Base-by-base conservation (phyloP, 495 filamentous ascomycete species). In the Elasticomyces elasticus region DNA sequence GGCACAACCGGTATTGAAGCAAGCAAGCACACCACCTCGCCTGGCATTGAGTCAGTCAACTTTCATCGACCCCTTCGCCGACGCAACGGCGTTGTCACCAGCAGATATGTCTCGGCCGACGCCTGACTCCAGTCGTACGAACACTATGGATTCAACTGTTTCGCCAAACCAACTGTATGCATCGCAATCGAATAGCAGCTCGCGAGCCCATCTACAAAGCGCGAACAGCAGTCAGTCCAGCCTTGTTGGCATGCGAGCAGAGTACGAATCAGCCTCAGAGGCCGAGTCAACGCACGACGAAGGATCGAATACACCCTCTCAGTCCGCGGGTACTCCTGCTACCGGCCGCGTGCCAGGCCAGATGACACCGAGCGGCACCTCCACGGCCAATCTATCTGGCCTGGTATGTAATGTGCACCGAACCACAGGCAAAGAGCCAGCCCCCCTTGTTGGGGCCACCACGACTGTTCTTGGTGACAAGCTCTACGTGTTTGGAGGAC, bases 401-500 rank as follows among this genome's bases (percentile, higher is more conserved):
- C 70, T 95, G 63, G 91, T 95, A 64, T 95, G 89, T 71, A 95
- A 95, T 73, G 87, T 95, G 13, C 86, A 92, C 54, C 75, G 81
- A 54, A 96, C 92, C 15, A 96, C 91, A 0, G 92, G 92, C 27
- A 79, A 83, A 55, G 89, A 97, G 64, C 94, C 92, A 5, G 87
- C 85, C 56, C 83, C 92, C 11, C 72, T 96, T 2, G 92, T 98
- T 4, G 92, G 92, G 2, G 91, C 92, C 2, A 95, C 94, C 0
- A 97, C 94, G 0, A 97, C 94, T 0, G 85, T 97, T 47, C 63
- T 98, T 22, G 89, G 89, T 10, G 92, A 98, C 66, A 95, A 87
- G 64, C 74, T 98, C 30, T 98, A 94, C 67, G 89, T 96, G 5
- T 97, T 97, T 69, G 92, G 92, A 13, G 92, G 92, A 17, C 81